Conservation (phyloP, 2,329 filamentous ascomycete genomes). For the Sphaerulina musiva region DNA sequence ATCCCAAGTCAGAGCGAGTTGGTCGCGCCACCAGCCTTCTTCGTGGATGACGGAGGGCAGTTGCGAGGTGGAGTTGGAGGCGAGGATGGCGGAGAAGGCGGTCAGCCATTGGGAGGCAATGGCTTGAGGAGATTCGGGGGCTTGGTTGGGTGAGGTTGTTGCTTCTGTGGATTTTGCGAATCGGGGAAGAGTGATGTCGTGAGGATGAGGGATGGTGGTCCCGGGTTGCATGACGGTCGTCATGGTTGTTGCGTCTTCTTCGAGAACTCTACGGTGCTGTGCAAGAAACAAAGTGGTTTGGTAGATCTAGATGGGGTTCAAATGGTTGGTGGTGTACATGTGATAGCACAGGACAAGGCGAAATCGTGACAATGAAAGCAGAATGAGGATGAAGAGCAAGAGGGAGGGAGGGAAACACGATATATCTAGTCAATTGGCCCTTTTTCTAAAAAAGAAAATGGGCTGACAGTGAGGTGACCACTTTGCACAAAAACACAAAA, state of each 20-base stretch:
- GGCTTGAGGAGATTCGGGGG: slow-evolving; percentile 14
- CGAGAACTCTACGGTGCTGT: not conserved
- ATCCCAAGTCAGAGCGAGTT: slow-evolving; percentile 52
- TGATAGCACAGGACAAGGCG: no score
- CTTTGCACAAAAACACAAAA: no score
- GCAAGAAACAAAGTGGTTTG: not conserved
- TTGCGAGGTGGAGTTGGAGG: slow-evolving; percentile 17
- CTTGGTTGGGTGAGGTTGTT: slow-evolving; percentile 6
- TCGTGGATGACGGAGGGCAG: slow-evolving; percentile 37
- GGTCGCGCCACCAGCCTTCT: slow-evolving; percentile 54
- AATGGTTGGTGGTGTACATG: no score
- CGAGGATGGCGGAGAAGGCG: slow-evolving; percentile 25
- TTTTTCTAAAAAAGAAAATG: no score
- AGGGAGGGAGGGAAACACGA: no score
- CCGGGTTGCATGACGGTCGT: not conserved
- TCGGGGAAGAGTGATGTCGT: not conserved
- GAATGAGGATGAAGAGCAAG: no score
- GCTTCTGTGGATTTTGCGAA: not conserved
- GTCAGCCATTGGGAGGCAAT: slow-evolving; percentile 31
- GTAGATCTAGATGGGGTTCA: not conserved
- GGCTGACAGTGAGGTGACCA: no score
- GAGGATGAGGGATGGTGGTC: not conserved
- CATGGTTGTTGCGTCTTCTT: not conserved
- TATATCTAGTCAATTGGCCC: no score
- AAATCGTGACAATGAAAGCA: no score